phyloP scores from a whole-genome alignment of 495 filamentous ascomycete species.

The Astrocystis sublimbata region DNA sequence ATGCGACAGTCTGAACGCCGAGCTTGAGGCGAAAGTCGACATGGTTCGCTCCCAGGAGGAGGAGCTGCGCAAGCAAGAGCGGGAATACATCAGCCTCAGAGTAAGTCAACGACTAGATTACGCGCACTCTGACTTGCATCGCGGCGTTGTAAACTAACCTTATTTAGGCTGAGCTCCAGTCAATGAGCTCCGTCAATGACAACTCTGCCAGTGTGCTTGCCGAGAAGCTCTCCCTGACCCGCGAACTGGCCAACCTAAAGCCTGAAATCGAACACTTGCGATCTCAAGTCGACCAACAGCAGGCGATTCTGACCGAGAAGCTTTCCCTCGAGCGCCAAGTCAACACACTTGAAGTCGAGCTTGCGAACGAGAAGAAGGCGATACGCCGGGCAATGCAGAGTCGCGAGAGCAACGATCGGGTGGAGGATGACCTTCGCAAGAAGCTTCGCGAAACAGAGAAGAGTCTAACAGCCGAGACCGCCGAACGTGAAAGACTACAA shows the following conservation, averaged over 20 bases:
- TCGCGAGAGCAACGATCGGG: conserved; percentile 41
- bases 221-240: conserved; percentile 72
- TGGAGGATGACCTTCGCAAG: conserved; percentile 48
- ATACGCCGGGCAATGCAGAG: conserved; percentile 61
- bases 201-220: conserved; percentile 69
- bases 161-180: conserved; percentile 65
- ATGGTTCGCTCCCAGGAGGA: conserved; percentile 58
- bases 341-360: conserved; percentile 71
- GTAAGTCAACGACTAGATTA: conserved; percentile 42
- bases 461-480: conserved; percentile 54
- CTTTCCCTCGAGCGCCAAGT: conserved; percentile 72
- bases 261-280: conserved; percentile 78
- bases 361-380: conserved; percentile 74
- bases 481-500: conserved; percentile 39
- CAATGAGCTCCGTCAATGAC: conserved; percentile 60
- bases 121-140: not conserved
- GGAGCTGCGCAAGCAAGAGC: conserved; percentile 56
- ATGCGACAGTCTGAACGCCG: conserved; percentile 55
- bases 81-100: conserved; percentile 67
- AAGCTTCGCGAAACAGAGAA: conserved; percentile 52
- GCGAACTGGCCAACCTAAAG: conserved; percentile 68
- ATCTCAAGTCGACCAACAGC: conserved; percentile 65
- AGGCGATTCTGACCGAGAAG: conserved; percentile 70
- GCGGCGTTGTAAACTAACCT: conserved; percentile 29
- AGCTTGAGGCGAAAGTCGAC: conserved; percentile 58